Evolutionary conservation across 805 yeast species (phyloP).

Genomic region (Hanseniaspora guilliermondii): DNA sequence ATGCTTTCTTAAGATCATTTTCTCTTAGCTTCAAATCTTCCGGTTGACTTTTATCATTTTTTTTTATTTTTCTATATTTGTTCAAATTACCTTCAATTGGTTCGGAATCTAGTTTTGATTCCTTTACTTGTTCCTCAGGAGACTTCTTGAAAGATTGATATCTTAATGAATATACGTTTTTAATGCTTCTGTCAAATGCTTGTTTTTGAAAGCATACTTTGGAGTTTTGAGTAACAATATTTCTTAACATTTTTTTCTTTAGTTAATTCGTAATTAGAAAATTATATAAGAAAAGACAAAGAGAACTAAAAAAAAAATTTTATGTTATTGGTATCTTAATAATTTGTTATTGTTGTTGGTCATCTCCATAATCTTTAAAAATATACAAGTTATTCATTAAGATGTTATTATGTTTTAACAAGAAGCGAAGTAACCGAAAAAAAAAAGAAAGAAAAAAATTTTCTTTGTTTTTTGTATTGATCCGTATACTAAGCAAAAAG

Average conservation of each 20-base stretch:
- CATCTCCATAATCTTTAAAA: too few species aligned
- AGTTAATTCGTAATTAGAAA: too few species aligned
- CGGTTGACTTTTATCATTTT: constrained; percentile 8
- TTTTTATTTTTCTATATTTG: constrained; percentile 4
- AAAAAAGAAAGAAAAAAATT: too few species aligned
- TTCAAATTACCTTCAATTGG: constrained; percentile 17
- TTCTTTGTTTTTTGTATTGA: too few species aligned
- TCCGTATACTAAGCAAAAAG: too few species aligned
- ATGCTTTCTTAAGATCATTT: constrained; percentile 16
- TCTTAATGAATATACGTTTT: background rate
- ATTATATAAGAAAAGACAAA: too few species aligned
- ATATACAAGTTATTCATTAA: too few species aligned
- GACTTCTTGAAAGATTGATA: constrained; percentile 16
- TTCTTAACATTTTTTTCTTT: background rate
- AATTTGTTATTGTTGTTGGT: too few species aligned
- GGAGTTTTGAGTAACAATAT: background rate
- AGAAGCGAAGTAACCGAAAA: too few species aligned
- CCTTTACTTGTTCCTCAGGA: constrained; percentile 22
- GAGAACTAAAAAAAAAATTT: too few species aligned
- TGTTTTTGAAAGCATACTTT: background rate
- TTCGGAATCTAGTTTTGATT: constrained; percentile 19
- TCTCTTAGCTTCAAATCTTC: background rate
- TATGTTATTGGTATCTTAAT: too few species aligned
- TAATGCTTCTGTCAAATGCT: background rate
- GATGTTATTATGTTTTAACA: too few species aligned